Evolutionary conservation across 257 asterid species (phyloP).

Genomic region (Petrea volubilis): DNA sequence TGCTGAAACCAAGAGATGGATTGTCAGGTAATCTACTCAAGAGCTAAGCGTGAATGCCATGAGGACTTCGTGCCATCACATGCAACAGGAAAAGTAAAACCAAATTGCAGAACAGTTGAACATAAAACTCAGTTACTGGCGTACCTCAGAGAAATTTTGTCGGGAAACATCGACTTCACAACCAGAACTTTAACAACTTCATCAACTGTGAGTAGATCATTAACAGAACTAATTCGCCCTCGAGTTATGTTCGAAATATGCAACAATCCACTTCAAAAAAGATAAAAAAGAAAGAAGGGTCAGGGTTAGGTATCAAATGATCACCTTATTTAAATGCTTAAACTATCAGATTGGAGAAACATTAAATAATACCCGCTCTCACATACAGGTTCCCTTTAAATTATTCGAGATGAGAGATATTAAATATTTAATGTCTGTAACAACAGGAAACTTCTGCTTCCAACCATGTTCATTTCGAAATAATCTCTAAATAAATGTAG

Average conservation of each 20-base stretch:
- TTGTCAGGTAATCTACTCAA: neutral
- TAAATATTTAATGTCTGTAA: too few relatives aligned
- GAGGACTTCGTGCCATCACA: neutral
- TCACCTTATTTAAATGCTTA: too few relatives aligned
- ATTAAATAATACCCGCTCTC: too few relatives aligned
- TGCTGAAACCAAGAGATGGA: neutral
- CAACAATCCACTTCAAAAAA: conserved; percentile 75
- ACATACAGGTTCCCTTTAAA: too few relatives aligned
- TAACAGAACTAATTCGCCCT: conserved; percentile 56
- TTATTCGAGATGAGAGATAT: too few relatives aligned
- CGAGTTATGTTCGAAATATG: conserved; percentile 77
- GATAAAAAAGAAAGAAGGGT: neutral
- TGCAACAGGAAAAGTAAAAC: neutral
- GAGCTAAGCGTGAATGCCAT: neutral
- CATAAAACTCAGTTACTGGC: conserved; percentile 8
- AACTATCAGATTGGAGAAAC: too few relatives aligned
- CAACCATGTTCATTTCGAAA: neutral
- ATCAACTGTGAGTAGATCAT: conserved; percentile 65
- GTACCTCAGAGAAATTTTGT: conserved; percentile 86
- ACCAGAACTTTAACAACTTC: conserved; percentile 88
- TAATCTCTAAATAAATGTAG: neutral
- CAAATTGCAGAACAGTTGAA: neutral
- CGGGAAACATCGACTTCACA: conserved; percentile 71
- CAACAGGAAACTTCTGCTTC: too few relatives aligned
- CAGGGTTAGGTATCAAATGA: neutral